phyloP scores from a whole-genome alignment of 495 filamentous ascomycete genomes.

The Cercophora samala region DNA sequence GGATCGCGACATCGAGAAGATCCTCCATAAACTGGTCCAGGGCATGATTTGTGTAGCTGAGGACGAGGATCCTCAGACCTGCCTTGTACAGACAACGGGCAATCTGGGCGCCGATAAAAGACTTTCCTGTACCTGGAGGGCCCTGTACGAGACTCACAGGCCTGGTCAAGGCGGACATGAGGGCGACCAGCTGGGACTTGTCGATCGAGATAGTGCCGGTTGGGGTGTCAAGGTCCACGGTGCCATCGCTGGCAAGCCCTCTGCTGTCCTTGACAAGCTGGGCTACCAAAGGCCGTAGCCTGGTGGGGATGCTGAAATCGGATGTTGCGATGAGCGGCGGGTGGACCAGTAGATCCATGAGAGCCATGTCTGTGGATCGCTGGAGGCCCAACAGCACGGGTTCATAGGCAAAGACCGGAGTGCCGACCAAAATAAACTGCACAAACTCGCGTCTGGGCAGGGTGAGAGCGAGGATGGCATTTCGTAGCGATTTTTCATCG shows the following conservation, averaged over 20 bases:
- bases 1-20: conserved; percentile 61
- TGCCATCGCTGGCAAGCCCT: not conserved
- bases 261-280: not conserved
- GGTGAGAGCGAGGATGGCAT: conserved; percentile 39
- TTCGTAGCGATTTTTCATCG: conserved; percentile 35
- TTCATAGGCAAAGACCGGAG: conserved; percentile 68
- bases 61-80: conserved; percentile 55
- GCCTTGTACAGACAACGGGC: conserved; percentile 57
- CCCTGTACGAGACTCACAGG: conserved; percentile 68
- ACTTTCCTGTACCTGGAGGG: conserved; percentile 79
- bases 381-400: conserved; percentile 64
- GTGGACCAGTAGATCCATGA: conserved; percentile 51
- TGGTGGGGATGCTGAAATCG: not conserved
- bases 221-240: not conserved
- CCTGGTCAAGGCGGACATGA: conserved; percentile 53
- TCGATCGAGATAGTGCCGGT: conserved; percentile 48
- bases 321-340: conserved; percentile 4
- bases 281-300: not conserved
- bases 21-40: conserved; percentile 74
- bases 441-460: conserved; percentile 43
- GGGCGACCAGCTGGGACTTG: conserved; percentile 54
- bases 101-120: conserved; percentile 68
- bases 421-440: conserved; percentile 57
- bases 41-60: conserved; percentile 68
- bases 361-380: conserved; percentile 49